These are phyloP conservation scores for Dendrobium chrysotoxum DNA, from an alignment of 106 monocot species.

Conservation along the genomic window DNA sequence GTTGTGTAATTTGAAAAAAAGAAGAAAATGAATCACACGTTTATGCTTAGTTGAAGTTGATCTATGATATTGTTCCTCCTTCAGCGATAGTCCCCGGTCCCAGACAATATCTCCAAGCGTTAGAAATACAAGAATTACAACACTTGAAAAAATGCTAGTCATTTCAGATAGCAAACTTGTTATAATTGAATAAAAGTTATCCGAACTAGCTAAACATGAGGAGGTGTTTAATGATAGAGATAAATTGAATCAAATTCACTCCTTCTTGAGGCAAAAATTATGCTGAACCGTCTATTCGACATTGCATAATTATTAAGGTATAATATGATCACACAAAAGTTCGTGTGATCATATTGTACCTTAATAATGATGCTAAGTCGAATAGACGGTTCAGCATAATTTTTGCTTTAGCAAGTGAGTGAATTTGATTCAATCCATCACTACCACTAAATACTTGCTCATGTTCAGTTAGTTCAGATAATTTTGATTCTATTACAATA, in stretches of 20 bases:
- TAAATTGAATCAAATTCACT: constrained; percentile 84
- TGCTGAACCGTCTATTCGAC: constrained; percentile 78
- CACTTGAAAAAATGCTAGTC: constrained; percentile 86
- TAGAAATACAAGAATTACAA: constrained; percentile 78
- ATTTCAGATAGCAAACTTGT: constrained; percentile 69
- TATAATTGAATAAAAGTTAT: constrained; percentile 83
- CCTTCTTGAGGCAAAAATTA: constrained; percentile 78
- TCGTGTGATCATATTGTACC: no score
- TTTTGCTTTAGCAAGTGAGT: no score
- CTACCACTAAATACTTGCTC: no score
- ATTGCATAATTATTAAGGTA: constrained; percentile 75
- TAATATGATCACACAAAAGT: background rate
- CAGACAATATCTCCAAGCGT: constrained; percentile 91
- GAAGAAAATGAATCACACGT: background rate
- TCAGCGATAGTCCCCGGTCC: constrained; percentile 49
- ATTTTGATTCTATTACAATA: no score
- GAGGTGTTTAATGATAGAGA: constrained; percentile 57
- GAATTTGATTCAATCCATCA: no score
- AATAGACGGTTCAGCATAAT: no score
- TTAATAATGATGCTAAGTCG: no score
- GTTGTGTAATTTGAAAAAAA: background rate
- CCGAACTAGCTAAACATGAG: constrained; percentile 88
- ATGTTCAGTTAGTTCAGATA: no score
- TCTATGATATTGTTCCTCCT: constrained; percentile 13
- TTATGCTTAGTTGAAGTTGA: background rate